Percentiles rank a stretch among this genome's conserved stretches.
These are phyloP conservation scores for Amoeboradix gromovi DNA, from an alignment of 371 early-diverging fungal species.

Conservation along the genomic window DNA sequence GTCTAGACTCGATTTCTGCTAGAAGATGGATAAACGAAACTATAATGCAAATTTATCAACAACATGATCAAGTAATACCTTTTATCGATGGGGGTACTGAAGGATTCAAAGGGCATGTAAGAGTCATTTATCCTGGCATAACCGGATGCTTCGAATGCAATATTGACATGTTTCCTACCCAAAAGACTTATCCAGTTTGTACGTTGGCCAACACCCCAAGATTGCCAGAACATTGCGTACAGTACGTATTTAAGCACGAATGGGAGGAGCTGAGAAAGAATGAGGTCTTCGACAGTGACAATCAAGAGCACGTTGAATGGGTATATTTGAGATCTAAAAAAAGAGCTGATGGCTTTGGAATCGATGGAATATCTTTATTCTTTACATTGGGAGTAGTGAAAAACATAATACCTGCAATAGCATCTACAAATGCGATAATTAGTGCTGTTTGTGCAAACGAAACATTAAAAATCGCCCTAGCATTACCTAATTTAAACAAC, in stretches of 20 bases:
- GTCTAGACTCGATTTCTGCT: constrained; percentile 76
- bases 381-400: constrained; percentile 78
- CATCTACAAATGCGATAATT: constrained; percentile 36
- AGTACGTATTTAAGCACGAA: constrained; percentile 54
- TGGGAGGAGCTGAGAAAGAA: constrained; percentile 42
- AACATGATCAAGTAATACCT: constrained; percentile 39
- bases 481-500: constrained; percentile 20
- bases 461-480: constrained; percentile 57
- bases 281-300: constrained; percentile 56
- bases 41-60: constrained; percentile 39
- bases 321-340: constrained; percentile 34
- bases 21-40: constrained; percentile 86
- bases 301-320: constrained; percentile 68
- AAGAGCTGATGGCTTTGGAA: constrained; percentile 47
- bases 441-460: constrained; percentile 73
- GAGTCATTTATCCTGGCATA: constrained; percentile 52
- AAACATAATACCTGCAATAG: constrained; percentile 43
- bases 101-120: constrained; percentile 75
- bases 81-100: constrained; percentile 89
- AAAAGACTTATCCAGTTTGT: constrained; percentile 28
- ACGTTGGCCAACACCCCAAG: constrained; percentile 54
- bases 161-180: constrained; percentile 30
- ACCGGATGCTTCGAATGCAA: constrained; percentile 60
- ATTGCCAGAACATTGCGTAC: constrained; percentile 58
- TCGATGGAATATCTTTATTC: constrained; percentile 61